Percentiles rank a stretch among this genome's conserved stretches.
phyloP scores from a whole-genome alignment of 495 filamentous ascomycete species.

The Penicillium malachiteum region DNA sequence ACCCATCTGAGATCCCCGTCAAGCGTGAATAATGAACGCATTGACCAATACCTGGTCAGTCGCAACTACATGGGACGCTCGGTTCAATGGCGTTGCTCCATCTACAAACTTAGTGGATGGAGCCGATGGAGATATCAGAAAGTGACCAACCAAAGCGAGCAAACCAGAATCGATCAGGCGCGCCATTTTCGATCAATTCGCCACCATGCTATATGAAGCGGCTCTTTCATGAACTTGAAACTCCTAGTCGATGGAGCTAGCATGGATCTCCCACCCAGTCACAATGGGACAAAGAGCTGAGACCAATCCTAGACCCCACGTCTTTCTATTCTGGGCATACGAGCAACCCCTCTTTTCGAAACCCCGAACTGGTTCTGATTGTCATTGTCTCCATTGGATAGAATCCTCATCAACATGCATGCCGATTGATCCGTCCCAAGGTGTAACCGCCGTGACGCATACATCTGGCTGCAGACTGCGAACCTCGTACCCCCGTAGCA shows the following conservation, averaged over 20 bases:
- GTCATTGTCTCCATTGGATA: neutral
- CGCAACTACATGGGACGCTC: too few relatives aligned
- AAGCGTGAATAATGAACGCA: neutral
- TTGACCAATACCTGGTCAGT: neutral
- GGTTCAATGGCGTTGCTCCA: too few relatives aligned
- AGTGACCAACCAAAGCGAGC: neutral
- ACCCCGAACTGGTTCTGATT: constrained; percentile 12
- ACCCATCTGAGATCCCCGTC: neutral
- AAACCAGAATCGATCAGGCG: neutral
- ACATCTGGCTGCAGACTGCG: neutral
- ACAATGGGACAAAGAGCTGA: constrained; percentile 7
- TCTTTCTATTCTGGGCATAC: constrained; percentile 18
- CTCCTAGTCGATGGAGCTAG: constrained; percentile 19
- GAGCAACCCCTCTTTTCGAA: constrained; percentile 13
- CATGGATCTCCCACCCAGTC: constrained; percentile 9
- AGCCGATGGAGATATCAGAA: constrained; percentile 4
- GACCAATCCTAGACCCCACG: constrained; percentile 22
- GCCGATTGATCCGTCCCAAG: neutral
- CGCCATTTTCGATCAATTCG: constrained; percentile 7
- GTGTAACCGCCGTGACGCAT: constrained; percentile 3
- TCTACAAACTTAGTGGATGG: neutral
- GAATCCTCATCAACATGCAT: constrained; percentile 7
- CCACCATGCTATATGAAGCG: constrained; percentile 20
- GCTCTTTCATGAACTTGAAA: constrained; percentile 20
- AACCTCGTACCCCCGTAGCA: constrained; percentile 1